Conservation (phyloP, 2,329 filamentous ascomycete species). For the Byssoonygena ceratinophila region DNA sequence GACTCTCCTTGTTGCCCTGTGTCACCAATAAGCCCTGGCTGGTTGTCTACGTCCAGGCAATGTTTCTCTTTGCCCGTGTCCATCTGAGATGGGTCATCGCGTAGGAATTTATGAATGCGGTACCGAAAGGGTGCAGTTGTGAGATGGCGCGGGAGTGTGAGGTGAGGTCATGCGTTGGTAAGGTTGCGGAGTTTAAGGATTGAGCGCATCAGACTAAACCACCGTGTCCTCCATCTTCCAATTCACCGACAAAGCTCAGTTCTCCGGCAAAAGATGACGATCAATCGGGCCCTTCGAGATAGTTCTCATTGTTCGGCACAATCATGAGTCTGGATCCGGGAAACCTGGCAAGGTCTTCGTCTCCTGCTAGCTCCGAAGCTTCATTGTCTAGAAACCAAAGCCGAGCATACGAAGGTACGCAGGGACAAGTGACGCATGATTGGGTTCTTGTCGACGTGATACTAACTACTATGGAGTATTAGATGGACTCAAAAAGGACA, state of each 20-base stretch:
- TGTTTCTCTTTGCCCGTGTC: constrained; percentile 2
- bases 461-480: constrained; percentile 1
- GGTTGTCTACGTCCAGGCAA: not conserved
- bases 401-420: constrained; percentile 62
- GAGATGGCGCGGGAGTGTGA: not conserved
- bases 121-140: too few relatives aligned
- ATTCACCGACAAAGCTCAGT: not conserved
- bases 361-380: constrained; percentile 78
- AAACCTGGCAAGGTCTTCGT: constrained; percentile 40
- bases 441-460: not conserved
- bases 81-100: constrained; percentile 7
- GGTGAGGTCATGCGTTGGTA: constrained; percentile 11
- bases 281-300: constrained; percentile 18
- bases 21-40: not conserved
- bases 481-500: constrained; percentile 46
- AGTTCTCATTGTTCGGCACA: constrained; percentile 23
- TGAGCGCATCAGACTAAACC: not conserved
- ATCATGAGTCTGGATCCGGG: constrained; percentile 37
- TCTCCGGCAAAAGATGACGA: constrained; percentile 27
- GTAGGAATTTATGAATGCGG: constrained; percentile 17
- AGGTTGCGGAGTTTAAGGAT: not conserved
- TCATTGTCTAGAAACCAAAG: constrained; percentile 67
- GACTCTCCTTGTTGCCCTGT: not conserved
- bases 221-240: constrained; percentile 1
- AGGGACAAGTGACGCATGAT: not conserved